phyloP scores from a whole-genome alignment of 352 stramenopile genomes.

The Phytophthora cryptogea region DNA sequence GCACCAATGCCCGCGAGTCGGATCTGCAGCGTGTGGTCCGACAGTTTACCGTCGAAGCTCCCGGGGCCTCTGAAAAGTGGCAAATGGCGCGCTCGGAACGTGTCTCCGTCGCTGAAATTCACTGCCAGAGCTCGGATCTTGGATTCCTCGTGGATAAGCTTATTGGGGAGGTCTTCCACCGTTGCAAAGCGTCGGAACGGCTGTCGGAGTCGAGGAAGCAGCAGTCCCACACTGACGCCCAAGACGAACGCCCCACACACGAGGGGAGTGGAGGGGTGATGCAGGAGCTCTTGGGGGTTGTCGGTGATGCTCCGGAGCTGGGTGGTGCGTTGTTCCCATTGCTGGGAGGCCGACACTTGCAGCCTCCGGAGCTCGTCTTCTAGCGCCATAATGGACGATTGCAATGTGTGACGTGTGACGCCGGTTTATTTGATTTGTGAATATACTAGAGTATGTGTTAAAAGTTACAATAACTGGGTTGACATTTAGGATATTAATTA shows the following conservation, averaged over 20 bases:
- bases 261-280: slow-evolving; percentile 43
- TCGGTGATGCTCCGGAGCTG: slow-evolving; percentile 17
- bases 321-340: slow-evolving; percentile 23
- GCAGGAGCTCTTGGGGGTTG: slow-evolving; percentile 30
- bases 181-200: slow-evolving; percentile 76
- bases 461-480: background rate
- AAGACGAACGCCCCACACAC: slow-evolving; percentile 56
- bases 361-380: slow-evolving; percentile 33
- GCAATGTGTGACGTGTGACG: slow-evolving; percentile 8
- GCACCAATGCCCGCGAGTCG: slow-evolving; percentile 78
- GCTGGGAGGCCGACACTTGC: slow-evolving; percentile 10
- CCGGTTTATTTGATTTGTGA: too few relatives aligned
- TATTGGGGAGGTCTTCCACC: slow-evolving; percentile 78
- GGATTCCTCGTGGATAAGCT: slow-evolving; percentile 68
- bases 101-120: slow-evolving; percentile 82
- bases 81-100: slow-evolving; percentile 76
- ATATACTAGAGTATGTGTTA: background rate
- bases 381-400: slow-evolving; percentile 9
- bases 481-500: background rate
- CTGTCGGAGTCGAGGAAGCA: slow-evolving; percentile 58
- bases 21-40: slow-evolving; percentile 85
- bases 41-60: slow-evolving; percentile 58
- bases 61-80: slow-evolving; percentile 51
- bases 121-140: slow-evolving; percentile 57
- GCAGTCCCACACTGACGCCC: slow-evolving; percentile 58